A percentile compares a stretch with the other conserved stretches of the same genome.
phyloP scores from a whole-genome alignment of 148 eudicot species.

The Spergularia bocconei region DNA sequence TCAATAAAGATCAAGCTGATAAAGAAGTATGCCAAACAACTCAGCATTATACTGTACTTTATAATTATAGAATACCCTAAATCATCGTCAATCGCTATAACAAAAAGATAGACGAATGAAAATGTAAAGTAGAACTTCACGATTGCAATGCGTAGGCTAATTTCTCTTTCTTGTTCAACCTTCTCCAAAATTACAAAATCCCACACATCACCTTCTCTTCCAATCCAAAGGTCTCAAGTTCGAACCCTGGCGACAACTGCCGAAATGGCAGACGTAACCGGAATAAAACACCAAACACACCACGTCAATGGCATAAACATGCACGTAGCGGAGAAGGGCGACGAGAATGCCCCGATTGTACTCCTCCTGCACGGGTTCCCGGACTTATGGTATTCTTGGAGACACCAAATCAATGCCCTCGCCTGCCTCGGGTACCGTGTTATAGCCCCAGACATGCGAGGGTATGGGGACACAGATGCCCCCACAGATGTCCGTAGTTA shows the following conservation, averaged over 20 bases:
- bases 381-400: constrained; percentile 67
- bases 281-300: constrained; percentile 17
- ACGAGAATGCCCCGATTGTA: constrained; percentile 35
- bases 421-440: constrained; percentile 50
- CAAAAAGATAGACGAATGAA: too few species aligned
- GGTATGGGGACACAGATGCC: constrained; percentile 55
- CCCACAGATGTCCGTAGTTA: constrained; percentile 42
- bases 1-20: too few species aligned
- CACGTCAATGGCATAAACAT: constrained; percentile 26
- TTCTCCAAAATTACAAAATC: not conserved
- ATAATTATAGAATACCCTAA: too few species aligned
- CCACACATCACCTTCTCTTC: too few species aligned
- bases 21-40: too few species aligned
- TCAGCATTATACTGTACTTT: too few species aligned
- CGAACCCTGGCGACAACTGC: not conserved
- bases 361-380: constrained; percentile 68
- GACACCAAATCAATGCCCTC: constrained; percentile 54
- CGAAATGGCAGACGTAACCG: not conserved
- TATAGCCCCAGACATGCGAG: constrained; percentile 67
- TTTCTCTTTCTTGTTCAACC: constrained; percentile 10
- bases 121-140: not conserved
- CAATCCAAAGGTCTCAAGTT: not conserved
- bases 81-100: too few species aligned
- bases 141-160: not conserved
- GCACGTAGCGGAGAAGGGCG: constrained; percentile 40